Evolutionary conservation across 495 filamentous ascomycete genomes (phyloP).

Genomic region (Recurvomyces mirabilis): DNA sequence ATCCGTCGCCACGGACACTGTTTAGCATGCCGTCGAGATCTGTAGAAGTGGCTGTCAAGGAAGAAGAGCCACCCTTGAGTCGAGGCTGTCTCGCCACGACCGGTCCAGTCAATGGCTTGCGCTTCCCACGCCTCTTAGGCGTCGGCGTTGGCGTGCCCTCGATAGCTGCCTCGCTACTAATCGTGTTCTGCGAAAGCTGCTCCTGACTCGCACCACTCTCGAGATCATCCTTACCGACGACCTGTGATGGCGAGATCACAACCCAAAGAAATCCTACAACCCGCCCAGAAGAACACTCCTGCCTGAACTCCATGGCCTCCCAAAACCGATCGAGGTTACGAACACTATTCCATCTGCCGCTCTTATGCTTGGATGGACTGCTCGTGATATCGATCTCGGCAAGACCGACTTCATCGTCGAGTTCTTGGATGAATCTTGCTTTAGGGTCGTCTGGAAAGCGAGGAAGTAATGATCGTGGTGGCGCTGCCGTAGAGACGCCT

Average conservation of each 20-base stretch:
- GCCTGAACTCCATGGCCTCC: conserved; percentile 95
- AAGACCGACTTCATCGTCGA: conserved; percentile 66
- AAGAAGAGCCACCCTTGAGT: conserved; percentile 36
- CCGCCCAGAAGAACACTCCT: conserved; percentile 86
- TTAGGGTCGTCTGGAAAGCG: conserved; percentile 95
- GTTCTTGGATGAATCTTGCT: conserved; percentile 74
- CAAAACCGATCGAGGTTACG: conserved; percentile 82
- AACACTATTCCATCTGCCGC: conserved; percentile 72
- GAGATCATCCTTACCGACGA: conserved; percentile 22
- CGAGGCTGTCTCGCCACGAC: conserved; percentile 44
- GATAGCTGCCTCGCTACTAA: background rate
- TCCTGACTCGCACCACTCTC: conserved; percentile 25
- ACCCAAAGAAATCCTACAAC: conserved; percentile 93
- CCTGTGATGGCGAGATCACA: conserved; percentile 48
- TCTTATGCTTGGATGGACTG: conserved; percentile 31
- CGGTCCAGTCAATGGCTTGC: conserved; percentile 39
- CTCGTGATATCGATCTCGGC: conserved; percentile 28
- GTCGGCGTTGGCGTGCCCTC: conserved; percentile 2
- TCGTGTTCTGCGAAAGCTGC: background rate
- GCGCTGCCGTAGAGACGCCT: conserved; percentile 31
- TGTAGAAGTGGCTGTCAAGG: conserved; percentile 27
- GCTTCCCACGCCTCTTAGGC: conserved; percentile 15
- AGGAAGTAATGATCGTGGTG: conserved; percentile 79
- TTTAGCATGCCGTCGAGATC: conserved; percentile 18
- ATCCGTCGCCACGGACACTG: background rate